A percentile compares a stretch with the other conserved stretches of the same genome.
phyloP scores from a whole-genome alignment of 129 eudicot genomes.

The Heracleum sosnowskyi region DNA sequence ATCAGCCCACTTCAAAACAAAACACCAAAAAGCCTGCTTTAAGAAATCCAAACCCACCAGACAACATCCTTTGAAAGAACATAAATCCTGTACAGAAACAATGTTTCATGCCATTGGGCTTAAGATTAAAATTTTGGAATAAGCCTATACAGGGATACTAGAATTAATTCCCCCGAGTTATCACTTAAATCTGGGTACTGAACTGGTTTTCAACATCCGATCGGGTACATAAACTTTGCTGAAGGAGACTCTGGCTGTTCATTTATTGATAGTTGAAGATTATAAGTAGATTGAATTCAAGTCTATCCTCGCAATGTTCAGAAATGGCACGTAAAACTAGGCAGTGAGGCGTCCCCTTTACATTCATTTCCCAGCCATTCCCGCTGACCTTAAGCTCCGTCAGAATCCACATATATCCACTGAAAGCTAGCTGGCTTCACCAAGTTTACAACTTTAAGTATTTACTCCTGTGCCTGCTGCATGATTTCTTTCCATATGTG shows the following conservation, averaged over 20 bases:
- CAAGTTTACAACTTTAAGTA: neutral
- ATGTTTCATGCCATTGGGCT: neutral
- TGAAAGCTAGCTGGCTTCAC: neutral
- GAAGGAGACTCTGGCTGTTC: neutral
- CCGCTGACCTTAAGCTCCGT: neutral
- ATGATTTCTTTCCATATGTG: neutral
- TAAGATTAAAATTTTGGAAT: too few species aligned
- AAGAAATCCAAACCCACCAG: neutral
- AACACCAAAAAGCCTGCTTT: neutral
- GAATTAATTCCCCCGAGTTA: too few species aligned
- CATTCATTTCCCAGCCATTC: neutral
- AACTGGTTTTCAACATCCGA: too few species aligned
- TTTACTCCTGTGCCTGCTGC: neutral
- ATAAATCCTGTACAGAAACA: neutral
- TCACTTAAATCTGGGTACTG: too few species aligned
- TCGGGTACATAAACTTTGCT: too few species aligned
- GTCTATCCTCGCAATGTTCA: neutral
- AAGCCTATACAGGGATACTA: too few species aligned
- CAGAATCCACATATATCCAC: neutral
- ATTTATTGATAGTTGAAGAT: neutral
- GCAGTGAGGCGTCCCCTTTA: neutral
- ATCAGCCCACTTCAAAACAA: neutral
- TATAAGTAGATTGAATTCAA: neutral
- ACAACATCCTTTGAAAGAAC: too few species aligned
- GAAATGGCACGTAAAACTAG: slow-evolving; percentile 2